Conservation (phyloP, 495 filamentous ascomycete species). For the Aspergillus conjunctus region DNA sequence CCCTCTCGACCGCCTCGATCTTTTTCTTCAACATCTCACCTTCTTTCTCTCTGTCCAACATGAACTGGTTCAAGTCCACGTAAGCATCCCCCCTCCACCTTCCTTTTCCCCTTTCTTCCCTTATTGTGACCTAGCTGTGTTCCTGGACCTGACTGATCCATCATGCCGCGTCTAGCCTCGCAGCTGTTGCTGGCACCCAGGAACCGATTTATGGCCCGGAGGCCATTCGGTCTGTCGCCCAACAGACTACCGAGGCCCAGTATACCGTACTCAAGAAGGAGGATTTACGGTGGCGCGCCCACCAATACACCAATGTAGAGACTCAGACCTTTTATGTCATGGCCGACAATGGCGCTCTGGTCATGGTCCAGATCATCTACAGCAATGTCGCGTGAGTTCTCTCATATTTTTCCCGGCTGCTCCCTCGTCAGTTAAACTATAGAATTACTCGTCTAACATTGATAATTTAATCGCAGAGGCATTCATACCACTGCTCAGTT, state of each 20-base stretch:
- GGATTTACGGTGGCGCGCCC: slow-evolving; percentile 76
- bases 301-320: slow-evolving; percentile 87
- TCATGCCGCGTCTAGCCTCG: slow-evolving; percentile 59
- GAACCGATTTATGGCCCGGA: slow-evolving; percentile 95
- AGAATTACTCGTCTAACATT: slow-evolving; percentile 13
- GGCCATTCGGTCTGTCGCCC: slow-evolving; percentile 80
- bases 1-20: slow-evolving; percentile 27
- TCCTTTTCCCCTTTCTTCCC: not conserved
- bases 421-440: not conserved
- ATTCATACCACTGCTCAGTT: slow-evolving; percentile 89
- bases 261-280: slow-evolving; percentile 77
- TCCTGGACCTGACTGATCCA: slow-evolving; percentile 27
- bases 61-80: slow-evolving; percentile 77
- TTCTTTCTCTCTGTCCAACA: slow-evolving; percentile 30
- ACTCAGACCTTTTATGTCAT: slow-evolving; percentile 95
- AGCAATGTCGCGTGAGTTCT: slow-evolving; percentile 88
- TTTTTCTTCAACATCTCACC: slow-evolving; percentile 17
- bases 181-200: slow-evolving; percentile 89
- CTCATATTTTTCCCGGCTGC: not conserved
- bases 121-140: not conserved
- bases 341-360: slow-evolving; percentile 74
- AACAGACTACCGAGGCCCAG: slow-evolving; percentile 76
- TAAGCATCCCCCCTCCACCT: slow-evolving; percentile 37
- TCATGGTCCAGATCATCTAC: slow-evolving; percentile 90
- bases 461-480: slow-evolving; percentile 56